Evolutionary conservation across 2,329 filamentous ascomycete species (phyloP), one percentile per base, ranked within the genome.

Genomic region (Cladosporium colombiae): DNA sequence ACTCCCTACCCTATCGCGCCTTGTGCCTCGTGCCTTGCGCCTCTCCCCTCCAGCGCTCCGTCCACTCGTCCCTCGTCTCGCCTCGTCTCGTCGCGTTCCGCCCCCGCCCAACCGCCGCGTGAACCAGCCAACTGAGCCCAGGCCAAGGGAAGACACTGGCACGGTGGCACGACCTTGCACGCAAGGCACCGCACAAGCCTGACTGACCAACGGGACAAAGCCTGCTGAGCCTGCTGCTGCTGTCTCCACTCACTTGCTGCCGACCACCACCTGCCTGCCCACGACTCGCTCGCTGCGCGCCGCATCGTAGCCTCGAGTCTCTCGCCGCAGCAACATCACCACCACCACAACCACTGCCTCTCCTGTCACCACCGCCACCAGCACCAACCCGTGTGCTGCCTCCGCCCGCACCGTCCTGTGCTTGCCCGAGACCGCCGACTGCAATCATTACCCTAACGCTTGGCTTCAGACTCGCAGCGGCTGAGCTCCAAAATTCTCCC

Each of bases 401-500:
- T 31, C 52, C 18, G 29, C 29, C 52, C 52, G 52, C 52, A 33
- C 7, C 52, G 14, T 13, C 14, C 25, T 55, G 52, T 55, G 29
- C 52, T 18, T 13, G 52, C 52, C 52, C 52, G 52, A 55, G 25
- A 55, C 52, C 40, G n/a, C 40, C 52, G 18, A 31, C 52, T 53
- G 50, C 3, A 7, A 53, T 29, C 16, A 16, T 29, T 31, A 29
- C 29, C 55, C 55, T 57, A 55, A 55, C 55, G 55, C 55, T 37
- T 33, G 55, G 55, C 55, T 57, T 57, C 55, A 57, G 55, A 57
- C 55, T 57, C 55, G 55, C 55, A 57, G 31, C 55, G 31, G 31
- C 33, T 33, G 31, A 33, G 55, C 31, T 37, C n/a, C 55, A 40
- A 27, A 57, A 37, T 57, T 57, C 55, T 31, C 52, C 52, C 27